Base-by-base conservation (phyloP, 2,329 filamentous ascomycete species). In the Parafenestella ontariensis region DNA sequence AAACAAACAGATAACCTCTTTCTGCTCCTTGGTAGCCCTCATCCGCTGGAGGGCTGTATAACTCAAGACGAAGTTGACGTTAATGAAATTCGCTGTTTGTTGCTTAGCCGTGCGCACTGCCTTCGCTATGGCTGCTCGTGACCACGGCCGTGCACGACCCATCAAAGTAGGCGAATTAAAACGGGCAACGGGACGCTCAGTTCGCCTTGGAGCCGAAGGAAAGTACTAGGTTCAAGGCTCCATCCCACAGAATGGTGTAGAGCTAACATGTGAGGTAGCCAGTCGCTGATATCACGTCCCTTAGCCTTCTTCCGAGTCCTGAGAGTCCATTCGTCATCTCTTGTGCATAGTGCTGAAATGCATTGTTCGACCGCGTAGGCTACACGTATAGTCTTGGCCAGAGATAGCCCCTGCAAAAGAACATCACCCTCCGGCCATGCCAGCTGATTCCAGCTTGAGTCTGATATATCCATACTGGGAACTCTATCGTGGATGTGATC, bases 231-330 rank as follows among this genome's bases (percentile, higher is more conserved):
- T 10, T 58, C 49, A n/a, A 69, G 40, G 3, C 23, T 9, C 15
- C 21, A 43, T 13, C 49, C 26, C 2, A 43, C 54, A 18, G 64
- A 60, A 46, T 68, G 58, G n/a, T 57, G 57, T 9, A 65, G 42
- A 23, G 56, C 59, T 7, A 65, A 21, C 23, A 69, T 42, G 8
- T 68, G 65, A 13, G 66, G 66, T 7, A 70, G 51, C 67, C 64
- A 66, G 10, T 61, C 46, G 13, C 44, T 46, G 13, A 68, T 18
- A 17, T 61, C 59, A 9, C 29, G 48, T 5, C 33, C 31, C 6
- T 23, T 44, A 3, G 41, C 26, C 1, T 20, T 26, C n/a, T 47
- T 34, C 13, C 44, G 10, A 42, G 43, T n/a, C 36, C 45, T 18
- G 20, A 54, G 17, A 31, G 46, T 29, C 52, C 48, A 52, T 13